Evolutionary conservation across 306 rosid species (phyloP), one percentile per base, ranked within the genome.

Genomic region (Fragaria ananassa): DNA sequence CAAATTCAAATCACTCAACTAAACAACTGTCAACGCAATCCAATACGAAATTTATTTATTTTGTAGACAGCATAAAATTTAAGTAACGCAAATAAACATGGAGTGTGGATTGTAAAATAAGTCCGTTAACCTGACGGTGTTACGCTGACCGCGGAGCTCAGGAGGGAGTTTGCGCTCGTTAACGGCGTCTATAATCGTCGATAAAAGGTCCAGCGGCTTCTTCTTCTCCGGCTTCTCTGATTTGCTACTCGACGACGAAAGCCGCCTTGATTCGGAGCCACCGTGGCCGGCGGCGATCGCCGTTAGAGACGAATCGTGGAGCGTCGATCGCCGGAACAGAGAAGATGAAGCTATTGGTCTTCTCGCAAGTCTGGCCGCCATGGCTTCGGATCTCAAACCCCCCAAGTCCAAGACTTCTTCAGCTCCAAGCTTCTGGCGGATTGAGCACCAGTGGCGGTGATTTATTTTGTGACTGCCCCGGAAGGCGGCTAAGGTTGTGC

Each of bases 121-220:
- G 49, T 1, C 49, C 4, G 49, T 45, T 10, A 45, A 92, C 98
- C 96, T 88, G 76, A 93, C 92, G 68, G 85, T 74, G 86, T 86
- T 88, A 53, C 93, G 91, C 78, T 86, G 98, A 74, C 98, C 97
- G 19, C 97, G 96, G 12, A 93, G 89, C 84, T 93, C 93, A 0
- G 93, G 89, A 39, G 98, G 97, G 23, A 91, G 93, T 80, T 93
- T 91, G 17, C 91, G 84, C 68, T 91, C 97, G 45, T 91, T 82
- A 65, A 85, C 94, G 70, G 93, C 88, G 86, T 93, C 96, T n/a
- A 91, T 88, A 13, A 90, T 87, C 19, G 90, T 44, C 0, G 96
- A 90, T 23, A 93, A 83, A 54, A 92, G 97, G 81, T 89, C 93
- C 14, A 78, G 78, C 34, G 82, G 71, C 77, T 90, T 88, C 83